A percentile compares a stretch with the other conserved stretches of the same genome.
Evolutionary conservation across 2,329 filamentous ascomycete genomes (phyloP).

Genomic region (Corynespora cassiicola): DNA sequence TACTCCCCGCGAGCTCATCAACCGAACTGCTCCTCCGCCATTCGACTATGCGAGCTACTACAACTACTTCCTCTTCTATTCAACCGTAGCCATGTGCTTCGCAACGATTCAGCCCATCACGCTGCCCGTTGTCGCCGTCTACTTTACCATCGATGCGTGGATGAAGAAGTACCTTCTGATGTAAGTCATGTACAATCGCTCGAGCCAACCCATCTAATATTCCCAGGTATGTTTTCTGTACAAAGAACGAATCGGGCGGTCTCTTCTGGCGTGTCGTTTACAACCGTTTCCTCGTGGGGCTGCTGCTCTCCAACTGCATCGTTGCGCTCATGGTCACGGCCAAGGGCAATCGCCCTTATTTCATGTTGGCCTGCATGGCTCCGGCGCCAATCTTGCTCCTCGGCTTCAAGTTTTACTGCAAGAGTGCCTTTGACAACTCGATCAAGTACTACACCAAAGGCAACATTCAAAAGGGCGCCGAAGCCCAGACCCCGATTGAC

Average conservation of each 20-base stretch:
- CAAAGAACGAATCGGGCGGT: slow-evolving; percentile 94
- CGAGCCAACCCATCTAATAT: neutral
- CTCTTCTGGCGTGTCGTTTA: slow-evolving; percentile 90
- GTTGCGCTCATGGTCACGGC: slow-evolving; percentile 79
- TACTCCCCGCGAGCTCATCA: slow-evolving; percentile 89
- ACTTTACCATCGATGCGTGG: slow-evolving; percentile 85
- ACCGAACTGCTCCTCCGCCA: slow-evolving; percentile 86
- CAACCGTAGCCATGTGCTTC: slow-evolving; percentile 86
- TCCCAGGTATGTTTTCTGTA: slow-evolving; percentile 78
- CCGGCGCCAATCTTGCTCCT: slow-evolving; percentile 82
- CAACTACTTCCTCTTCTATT: slow-evolving; percentile 96
- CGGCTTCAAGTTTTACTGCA: slow-evolving; percentile 87
- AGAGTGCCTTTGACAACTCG: slow-evolving; percentile 75
- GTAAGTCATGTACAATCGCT: slow-evolving; percentile 47
- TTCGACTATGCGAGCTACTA: slow-evolving; percentile 98
- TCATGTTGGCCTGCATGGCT: slow-evolving; percentile 71
- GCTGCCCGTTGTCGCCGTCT: slow-evolving; percentile 83
- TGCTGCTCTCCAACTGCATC: slow-evolving; percentile 78
- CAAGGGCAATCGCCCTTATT: slow-evolving; percentile 58
- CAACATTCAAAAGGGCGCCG: slow-evolving; percentile 60
- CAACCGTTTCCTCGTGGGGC: slow-evolving; percentile 88
- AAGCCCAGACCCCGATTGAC: slow-evolving; percentile 48
- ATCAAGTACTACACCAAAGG: slow-evolving; percentile 81
- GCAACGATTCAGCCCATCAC: slow-evolving; percentile 86
- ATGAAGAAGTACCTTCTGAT: slow-evolving; percentile 95